Percentiles rank a stretch among this genome's conserved stretches.
Evolutionary conservation across 805 yeast species (phyloP).

Genomic region (Maudiozyma serrabonitensis): DNA sequence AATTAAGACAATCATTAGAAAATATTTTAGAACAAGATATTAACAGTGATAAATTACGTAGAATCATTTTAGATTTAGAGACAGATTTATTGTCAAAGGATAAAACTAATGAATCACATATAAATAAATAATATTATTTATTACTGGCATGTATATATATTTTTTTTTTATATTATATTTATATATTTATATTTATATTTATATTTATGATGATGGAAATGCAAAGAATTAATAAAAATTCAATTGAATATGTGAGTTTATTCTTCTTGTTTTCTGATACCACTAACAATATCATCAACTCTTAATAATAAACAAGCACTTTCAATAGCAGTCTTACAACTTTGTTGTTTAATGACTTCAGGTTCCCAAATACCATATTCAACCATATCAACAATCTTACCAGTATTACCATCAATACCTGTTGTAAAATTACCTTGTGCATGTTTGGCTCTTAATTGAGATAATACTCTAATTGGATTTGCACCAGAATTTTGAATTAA

Average conservation of each 20-base stretch:
- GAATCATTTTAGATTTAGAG: constrained; percentile 32
- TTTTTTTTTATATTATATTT: not conserved
- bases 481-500: constrained; percentile 97
- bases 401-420: constrained; percentile 93
- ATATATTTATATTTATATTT: not conserved
- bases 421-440: constrained; percentile 78
- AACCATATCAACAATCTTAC: constrained; percentile 91
- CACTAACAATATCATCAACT: constrained; percentile 96
- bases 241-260: not conserved
- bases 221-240: not conserved
- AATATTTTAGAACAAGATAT: constrained; percentile 6
- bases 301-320: constrained; percentile 89
- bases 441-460: constrained; percentile 92
- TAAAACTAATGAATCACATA: not conserved
- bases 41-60: constrained; percentile 22
- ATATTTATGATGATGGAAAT: not conserved
- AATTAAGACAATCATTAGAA: constrained; percentile 9
- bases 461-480: constrained; percentile 78
- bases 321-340: constrained; percentile 95
- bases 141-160: not conserved
- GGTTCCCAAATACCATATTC: constrained; percentile 99
- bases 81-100: constrained; percentile 16
- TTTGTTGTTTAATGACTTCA: constrained; percentile 93
- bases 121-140: not conserved
- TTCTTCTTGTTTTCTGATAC: constrained; percentile 56